Evolutionary conservation across 495 filamentous ascomycete species (phyloP).

Genomic region (Penicillium mononematosum): DNA sequence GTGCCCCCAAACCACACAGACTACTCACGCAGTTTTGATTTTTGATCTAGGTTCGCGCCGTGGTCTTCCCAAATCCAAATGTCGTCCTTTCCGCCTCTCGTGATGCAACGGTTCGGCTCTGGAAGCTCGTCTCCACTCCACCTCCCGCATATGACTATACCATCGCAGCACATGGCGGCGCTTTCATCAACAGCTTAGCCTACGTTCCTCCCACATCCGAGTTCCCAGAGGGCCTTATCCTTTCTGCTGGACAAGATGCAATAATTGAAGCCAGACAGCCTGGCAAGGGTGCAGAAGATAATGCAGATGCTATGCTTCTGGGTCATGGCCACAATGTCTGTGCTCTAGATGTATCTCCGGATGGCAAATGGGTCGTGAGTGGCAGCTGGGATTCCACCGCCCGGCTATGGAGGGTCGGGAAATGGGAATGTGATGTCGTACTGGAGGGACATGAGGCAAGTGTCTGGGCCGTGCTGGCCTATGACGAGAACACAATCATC

Average conservation of each 20-base stretch:
- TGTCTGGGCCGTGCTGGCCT: constrained; percentile 89
- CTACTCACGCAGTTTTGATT: constrained; percentile 15
- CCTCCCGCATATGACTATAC: constrained; percentile 73
- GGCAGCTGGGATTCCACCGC: constrained; percentile 94
- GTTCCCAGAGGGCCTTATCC: constrained; percentile 75
- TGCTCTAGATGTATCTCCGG: constrained; percentile 71
- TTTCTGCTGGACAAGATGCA: constrained; percentile 84
- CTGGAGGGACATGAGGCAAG: constrained; percentile 74
- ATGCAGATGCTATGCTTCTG: constrained; percentile 80
- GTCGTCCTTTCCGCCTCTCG: constrained; percentile 80
- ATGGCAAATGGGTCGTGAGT: constrained; percentile 73
- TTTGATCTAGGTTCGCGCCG: constrained; percentile 72
- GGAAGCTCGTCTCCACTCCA: constrained; percentile 65
- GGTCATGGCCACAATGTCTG: constrained; percentile 88
- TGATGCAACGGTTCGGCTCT: constrained; percentile 85
- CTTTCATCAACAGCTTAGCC: constrained; percentile 82
- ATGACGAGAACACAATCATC: constrained; percentile 74
- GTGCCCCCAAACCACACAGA: constrained; percentile 13
- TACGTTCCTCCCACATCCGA: constrained; percentile 68
- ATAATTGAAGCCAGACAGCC: constrained; percentile 88
- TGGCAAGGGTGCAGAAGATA: constrained; percentile 59
- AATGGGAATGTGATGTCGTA: constrained; percentile 71
- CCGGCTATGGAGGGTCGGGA: constrained; percentile 70
- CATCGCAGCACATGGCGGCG: constrained; percentile 70
- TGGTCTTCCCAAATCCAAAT: constrained; percentile 73